Percentiles rank a stretch among this genome's conserved stretches.
Conservation (phyloP, 208 protist genomes). For the Borovskyia barvae region DNA sequence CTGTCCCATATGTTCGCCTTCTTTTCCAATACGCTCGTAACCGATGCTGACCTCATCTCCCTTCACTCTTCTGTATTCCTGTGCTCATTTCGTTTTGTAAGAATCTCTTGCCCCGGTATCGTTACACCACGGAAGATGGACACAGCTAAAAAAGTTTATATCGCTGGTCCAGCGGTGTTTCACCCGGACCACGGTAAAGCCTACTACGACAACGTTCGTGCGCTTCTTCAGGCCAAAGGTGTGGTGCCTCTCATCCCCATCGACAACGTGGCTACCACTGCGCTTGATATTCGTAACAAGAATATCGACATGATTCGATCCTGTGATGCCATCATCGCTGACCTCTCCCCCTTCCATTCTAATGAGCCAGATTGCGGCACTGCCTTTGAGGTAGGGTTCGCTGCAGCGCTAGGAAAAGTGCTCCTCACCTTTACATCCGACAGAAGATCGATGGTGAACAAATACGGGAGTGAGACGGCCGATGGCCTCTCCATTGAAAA, state of each 20-base stretch:
- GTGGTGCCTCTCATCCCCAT: conserved; percentile 60
- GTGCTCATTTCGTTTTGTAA: too few relatives aligned
- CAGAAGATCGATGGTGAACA: conserved; percentile 48
- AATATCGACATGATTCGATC: conserved; percentile 76
- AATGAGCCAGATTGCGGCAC: conserved; percentile 78
- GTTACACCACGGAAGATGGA: conserved; percentile 4
- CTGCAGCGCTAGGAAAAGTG: conserved; percentile 58
- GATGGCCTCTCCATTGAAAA: conserved; percentile 55
- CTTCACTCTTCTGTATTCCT: too few relatives aligned
- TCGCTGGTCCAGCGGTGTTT: conserved; percentile 81
- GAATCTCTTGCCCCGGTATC: background rate
- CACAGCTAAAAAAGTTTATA: conserved; percentile 63
- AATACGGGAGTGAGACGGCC: conserved; percentile 55
- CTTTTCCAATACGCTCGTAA: too few relatives aligned
- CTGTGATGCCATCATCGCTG: conserved; percentile 80
- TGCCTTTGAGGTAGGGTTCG: conserved; percentile 85
- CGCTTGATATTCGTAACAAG: conserved; percentile 59
- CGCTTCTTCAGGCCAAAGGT: conserved; percentile 27
- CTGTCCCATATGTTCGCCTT: too few relatives aligned
- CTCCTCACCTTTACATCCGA: conserved; percentile 66
- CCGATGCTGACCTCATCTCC: too few relatives aligned
- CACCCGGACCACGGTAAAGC: conserved; percentile 50
- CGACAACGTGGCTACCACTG: conserved; percentile 43
- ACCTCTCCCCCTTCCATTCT: conserved; percentile 79
- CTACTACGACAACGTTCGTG: conserved; percentile 56